These are phyloP conservation scores for Claviceps maximensis DNA, from an alignment of 2,329 filamentous ascomycete species.

Conservation along the genomic window DNA sequence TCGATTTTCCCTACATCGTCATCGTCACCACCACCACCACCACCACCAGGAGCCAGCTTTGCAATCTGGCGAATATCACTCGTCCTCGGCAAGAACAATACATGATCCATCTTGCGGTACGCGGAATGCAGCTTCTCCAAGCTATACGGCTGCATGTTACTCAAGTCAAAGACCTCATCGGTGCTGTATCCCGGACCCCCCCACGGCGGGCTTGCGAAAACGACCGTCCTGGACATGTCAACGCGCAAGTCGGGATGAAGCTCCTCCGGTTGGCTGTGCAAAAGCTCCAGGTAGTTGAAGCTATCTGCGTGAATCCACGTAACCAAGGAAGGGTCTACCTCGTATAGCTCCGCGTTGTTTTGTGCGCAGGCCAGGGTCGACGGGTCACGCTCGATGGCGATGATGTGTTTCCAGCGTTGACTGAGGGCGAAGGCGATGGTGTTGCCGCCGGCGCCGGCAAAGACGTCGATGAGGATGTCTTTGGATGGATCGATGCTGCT, in stretches of 20 bases:
- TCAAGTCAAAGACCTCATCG: constrained; percentile 66
- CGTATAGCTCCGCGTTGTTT: constrained; percentile 80
- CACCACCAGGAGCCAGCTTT: constrained; percentile 28
- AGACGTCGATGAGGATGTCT: constrained; percentile 68
- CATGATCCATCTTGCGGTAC: constrained; percentile 47
- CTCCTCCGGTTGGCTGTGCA: constrained; percentile 22
- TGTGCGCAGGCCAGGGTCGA: constrained; percentile 78
- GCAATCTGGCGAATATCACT: constrained; percentile 73
- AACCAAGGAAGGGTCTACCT: constrained; percentile 56
- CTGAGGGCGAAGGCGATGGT: constrained; percentile 85
- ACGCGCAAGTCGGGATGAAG: constrained; percentile 27
- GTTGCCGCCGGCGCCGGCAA: constrained; percentile 87
- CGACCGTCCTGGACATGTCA: constrained; percentile 27
- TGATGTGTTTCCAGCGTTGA: constrained; percentile 66
- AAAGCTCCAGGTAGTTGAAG: constrained; percentile 54
- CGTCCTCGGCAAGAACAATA: constrained; percentile 74
- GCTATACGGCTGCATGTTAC: constrained; percentile 79
- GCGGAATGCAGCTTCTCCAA: constrained; percentile 47
- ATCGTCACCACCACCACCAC: background rate
- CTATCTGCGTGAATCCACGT: constrained; percentile 81
- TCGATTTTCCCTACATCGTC: constrained; percentile 41
- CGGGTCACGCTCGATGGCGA: constrained; percentile 77
- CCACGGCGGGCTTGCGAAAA: constrained; percentile 50
- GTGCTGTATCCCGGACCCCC: constrained; percentile 43
- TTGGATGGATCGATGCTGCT: constrained; percentile 40